Evolutionary conservation across 1,284 basidiomycete genomes (phyloP).

Genomic region (Trametes polyzona): DNA sequence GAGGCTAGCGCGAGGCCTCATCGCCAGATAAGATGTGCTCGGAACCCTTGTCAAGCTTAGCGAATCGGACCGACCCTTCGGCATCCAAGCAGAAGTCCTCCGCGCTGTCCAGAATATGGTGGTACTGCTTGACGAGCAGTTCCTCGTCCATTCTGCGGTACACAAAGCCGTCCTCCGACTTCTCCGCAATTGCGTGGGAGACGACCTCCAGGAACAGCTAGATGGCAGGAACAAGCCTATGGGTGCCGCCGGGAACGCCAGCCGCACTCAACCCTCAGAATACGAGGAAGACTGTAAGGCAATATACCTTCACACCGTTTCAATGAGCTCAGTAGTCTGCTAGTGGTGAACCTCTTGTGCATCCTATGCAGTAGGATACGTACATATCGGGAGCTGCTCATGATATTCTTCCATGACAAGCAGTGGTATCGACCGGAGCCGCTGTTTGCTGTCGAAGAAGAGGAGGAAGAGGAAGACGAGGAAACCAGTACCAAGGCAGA

Average conservation of each 20-base stretch:
- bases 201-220: conserved; percentile 82
- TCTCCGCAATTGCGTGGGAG: conserved; percentile 89
- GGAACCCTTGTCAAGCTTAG: conserved; percentile 85
- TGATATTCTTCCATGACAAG: conserved; percentile 96
- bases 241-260: conserved; percentile 79
- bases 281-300: conserved; percentile 87
- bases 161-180: conserved; percentile 88
- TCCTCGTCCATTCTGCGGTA: conserved; percentile 88
- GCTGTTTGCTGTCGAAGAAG: conserved; percentile 69
- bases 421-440: conserved; percentile 78
- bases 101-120: conserved; percentile 87
- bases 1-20: not conserved
- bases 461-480: conserved; percentile 61
- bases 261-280: conserved; percentile 72
- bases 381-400: conserved; percentile 86
- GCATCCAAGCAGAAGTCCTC: conserved; percentile 86
- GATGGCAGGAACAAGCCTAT: conserved; percentile 77
- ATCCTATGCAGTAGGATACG: conserved; percentile 90
- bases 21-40: conserved; percentile 66
- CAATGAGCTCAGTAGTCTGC: conserved; percentile 13
- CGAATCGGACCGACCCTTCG: conserved; percentile 81
- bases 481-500: conserved; percentile 45
- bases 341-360: conserved; percentile 89
- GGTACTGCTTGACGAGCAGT: conserved; percentile 86
- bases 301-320: conserved; percentile 19